Evolutionary conservation across 2,329 filamentous ascomycete species (phyloP).

Genomic region (Fusarium sp.): DNA sequence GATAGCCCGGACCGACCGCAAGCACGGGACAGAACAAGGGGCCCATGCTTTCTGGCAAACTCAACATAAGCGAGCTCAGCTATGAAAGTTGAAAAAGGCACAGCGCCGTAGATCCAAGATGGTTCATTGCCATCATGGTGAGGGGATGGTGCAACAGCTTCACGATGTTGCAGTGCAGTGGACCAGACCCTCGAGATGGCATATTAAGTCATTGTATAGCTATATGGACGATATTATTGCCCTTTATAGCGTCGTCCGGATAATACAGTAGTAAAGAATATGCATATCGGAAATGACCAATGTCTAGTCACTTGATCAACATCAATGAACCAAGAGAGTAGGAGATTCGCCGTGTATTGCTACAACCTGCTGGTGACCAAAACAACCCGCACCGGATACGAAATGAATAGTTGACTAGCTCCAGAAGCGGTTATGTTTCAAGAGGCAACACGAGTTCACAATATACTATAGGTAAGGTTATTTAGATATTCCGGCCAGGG

Average conservation of each 20-base stretch:
- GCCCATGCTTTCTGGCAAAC: constrained; percentile 9
- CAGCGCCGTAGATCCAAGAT: constrained; percentile 8
- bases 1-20: constrained; percentile 30
- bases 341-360: not conserved
- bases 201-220: constrained; percentile 1
- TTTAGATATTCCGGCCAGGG: constrained; percentile 5
- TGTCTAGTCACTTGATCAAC: not conserved
- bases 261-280: not conserved
- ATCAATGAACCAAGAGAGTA: constrained; percentile 16
- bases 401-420: constrained; percentile 1
- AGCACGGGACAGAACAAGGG: constrained; percentile 24
- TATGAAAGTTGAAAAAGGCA: constrained; percentile 21
- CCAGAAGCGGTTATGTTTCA: constrained; percentile 22
- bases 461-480: constrained; percentile 24
- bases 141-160: constrained; percentile 14
- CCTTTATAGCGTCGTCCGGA: not conserved
- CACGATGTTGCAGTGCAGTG: constrained; percentile 20
- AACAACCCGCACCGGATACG: constrained; percentile 2
- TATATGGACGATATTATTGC: constrained; percentile 3
- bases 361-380: not conserved
- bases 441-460: not conserved
- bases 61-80: constrained; percentile 25
- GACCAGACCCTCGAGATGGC: not conserved
- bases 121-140: constrained; percentile 11
- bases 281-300: constrained; percentile 13